phyloP scores from a whole-genome alignment of 1,284 basidiomycete species.

The Microbotryomycetes sp. region DNA sequence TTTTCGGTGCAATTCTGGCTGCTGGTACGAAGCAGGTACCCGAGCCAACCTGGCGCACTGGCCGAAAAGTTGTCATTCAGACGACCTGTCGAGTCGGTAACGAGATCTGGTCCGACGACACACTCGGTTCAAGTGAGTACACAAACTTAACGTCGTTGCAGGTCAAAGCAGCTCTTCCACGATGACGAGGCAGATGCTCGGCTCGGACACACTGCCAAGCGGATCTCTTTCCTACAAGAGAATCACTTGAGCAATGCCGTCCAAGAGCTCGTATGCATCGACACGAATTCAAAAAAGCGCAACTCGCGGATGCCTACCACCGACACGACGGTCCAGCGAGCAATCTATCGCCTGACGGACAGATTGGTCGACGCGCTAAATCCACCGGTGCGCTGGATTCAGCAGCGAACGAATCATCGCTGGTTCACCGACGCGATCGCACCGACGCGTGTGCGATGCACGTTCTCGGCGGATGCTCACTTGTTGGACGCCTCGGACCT shows the following conservation, averaged over 20 bases:
- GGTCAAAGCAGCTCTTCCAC: neutral
- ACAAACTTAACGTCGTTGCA: neutral
- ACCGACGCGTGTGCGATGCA: no score
- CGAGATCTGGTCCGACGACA: neutral
- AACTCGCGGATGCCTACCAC: neutral
- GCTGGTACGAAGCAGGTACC: neutral
- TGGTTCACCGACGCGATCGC: neutral
- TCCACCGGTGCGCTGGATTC: neutral
- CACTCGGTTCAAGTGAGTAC: neutral
- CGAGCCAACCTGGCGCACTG: no score
- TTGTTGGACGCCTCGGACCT: no score
- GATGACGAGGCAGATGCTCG: neutral
- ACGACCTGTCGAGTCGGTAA: neutral
- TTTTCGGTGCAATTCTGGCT: neutral
- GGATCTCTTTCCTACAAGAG: neutral
- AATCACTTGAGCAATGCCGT: neutral
- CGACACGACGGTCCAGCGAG: neutral
- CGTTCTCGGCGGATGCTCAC: no score
- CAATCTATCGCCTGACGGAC: neutral
- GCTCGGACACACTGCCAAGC: neutral
- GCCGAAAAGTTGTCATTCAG: neutral
- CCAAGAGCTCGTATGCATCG: neutral
- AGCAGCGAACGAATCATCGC: neutral
- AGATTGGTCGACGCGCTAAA: neutral
- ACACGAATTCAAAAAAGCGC: neutral